Percentiles rank a stretch among this genome's conserved stretches.
Conservation (phyloP, 148 eudicot genomes). For the Camellia sinensis region DNA sequence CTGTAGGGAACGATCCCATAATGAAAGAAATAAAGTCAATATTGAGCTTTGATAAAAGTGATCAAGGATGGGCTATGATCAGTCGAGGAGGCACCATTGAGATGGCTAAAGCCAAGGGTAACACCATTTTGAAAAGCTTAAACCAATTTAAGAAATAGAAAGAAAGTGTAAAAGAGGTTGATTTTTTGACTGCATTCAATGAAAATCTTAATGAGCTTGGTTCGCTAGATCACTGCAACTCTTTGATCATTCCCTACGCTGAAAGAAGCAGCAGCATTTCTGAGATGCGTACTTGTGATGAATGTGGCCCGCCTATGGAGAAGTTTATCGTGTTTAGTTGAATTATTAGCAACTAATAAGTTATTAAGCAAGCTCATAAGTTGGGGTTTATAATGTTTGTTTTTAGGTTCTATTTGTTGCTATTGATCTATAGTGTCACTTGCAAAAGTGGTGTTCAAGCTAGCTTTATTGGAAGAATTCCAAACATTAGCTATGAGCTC, state of each 20-base stretch:
- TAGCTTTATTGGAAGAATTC: too few relatives aligned
- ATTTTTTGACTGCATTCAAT: constrained; percentile 45
- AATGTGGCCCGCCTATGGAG: constrained; percentile 49
- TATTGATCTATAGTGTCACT: too few relatives aligned
- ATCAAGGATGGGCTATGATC: constrained; percentile 74
- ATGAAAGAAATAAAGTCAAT: constrained; percentile 55
- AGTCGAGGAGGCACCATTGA: constrained; percentile 36
- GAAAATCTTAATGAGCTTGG: constrained; percentile 37
- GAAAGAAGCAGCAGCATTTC: constrained; percentile 34
- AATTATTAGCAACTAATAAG: constrained; percentile 11
- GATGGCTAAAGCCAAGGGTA: constrained; percentile 59
- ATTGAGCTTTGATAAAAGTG: constrained; percentile 64
- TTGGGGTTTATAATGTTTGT: too few relatives aligned
- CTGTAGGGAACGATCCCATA: constrained; percentile 53
- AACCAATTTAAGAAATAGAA: constrained; percentile 41
- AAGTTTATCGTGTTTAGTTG: constrained; percentile 56
- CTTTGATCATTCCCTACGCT: constrained; percentile 28
- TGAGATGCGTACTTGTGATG: constrained; percentile 48
- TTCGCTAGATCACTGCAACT: constrained; percentile 65
- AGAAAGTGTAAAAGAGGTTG: constrained; percentile 16
- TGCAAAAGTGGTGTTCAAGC: too few relatives aligned
- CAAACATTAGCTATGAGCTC: too few relatives aligned
- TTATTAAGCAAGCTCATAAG: too few relatives aligned
- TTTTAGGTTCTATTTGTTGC: too few relatives aligned
- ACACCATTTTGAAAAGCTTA: constrained; percentile 34